Evolutionary conservation across 257 asterid species (phyloP).

Genomic region (Scutellaria galericulata): DNA sequence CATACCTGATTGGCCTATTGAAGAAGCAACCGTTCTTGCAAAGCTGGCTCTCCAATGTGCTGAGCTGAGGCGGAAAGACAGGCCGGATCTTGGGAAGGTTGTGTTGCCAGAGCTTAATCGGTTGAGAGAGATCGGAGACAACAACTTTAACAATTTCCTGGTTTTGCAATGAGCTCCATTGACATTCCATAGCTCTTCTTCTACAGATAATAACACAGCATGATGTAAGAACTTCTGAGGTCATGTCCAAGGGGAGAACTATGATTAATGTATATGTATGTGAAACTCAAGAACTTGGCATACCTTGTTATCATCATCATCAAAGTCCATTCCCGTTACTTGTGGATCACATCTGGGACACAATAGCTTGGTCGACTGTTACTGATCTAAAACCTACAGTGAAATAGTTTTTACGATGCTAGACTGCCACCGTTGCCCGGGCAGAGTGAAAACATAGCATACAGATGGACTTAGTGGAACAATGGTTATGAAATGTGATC

Average conservation of each 20-base stretch:
- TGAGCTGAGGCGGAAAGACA: conserved; percentile 76
- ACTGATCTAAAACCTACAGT: no score
- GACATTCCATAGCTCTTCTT: conserved; percentile 16
- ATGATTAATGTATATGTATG: no score
- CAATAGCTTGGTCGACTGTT: no score
- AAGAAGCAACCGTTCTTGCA: conserved; percentile 62
- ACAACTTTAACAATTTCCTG: conserved; percentile 47
- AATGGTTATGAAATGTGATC: background rate
- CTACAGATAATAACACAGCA: conserved; percentile 28
- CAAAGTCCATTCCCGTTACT: no score
- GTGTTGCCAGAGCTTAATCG: conserved; percentile 68
- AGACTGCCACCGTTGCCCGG: no score
- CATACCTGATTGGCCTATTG: conserved; percentile 80
- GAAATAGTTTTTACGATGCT: no score
- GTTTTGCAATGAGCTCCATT: conserved; percentile 28
- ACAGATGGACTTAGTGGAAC: background rate
- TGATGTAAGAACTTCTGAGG: conserved; percentile 19
- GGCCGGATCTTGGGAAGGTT: conserved; percentile 77
- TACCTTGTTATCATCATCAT: no score
- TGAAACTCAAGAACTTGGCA: no score
- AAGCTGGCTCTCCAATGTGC: conserved; percentile 72
- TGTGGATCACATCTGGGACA: no score
- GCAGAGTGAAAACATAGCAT: no score
- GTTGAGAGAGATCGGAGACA: conserved; percentile 58
- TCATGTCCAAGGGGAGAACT: no score